Evolutionary conservation across 106 monocot species (phyloP), one percentile per base, ranked within the genome.

Genomic region (Apostasia ramifera): DNA sequence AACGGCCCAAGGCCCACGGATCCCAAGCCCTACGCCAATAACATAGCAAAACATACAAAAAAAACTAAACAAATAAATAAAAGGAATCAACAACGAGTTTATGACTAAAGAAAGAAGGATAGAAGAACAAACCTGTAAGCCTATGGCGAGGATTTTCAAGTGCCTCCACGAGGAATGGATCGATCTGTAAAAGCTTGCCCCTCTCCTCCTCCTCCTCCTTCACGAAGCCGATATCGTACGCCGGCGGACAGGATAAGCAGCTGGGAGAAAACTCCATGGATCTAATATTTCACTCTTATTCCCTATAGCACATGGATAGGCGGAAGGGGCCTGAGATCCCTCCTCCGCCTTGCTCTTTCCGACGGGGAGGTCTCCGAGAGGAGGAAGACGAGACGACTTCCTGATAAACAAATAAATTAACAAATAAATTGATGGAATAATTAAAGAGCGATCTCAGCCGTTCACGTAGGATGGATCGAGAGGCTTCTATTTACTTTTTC

Each of bases 61-160:
- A 4, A 5, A 5, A 5, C 50, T 50, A 50, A 50, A 5, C 50
- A 50, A 50, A 50, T 50, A 50, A 50, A 50, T 8, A 5, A 50
- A 26, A 26, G 26, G 26, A 26, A 26, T 26, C 26, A 26, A 26
- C 26, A 26, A 26, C 26, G 26, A 26, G 26, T 26, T 26, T 26
- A 26, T 26, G 26, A 26, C 26, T 26, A 26, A 26, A 66, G 15
- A 42, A 57, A 44, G 4, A 44, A 48, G 53, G 48, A 38, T 40
- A 38, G 44, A 41, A 48, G 12, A 59, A 59, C 74, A 41, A 59
- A 74, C 74, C 66, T 40, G 74, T 74, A 12, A 74, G 59, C 11
- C 74, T 45, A 59, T 67, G 74, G 11, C 74, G 74, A 74, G 74
- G 74, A 58, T 74, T 74, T 59, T 74, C 58, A 6, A 74, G 67